Evolutionary conservation across 345 rosid genomes (phyloP), one percentile per base, ranked within the genome.

Genomic region (Durio zibethinus): DNA sequence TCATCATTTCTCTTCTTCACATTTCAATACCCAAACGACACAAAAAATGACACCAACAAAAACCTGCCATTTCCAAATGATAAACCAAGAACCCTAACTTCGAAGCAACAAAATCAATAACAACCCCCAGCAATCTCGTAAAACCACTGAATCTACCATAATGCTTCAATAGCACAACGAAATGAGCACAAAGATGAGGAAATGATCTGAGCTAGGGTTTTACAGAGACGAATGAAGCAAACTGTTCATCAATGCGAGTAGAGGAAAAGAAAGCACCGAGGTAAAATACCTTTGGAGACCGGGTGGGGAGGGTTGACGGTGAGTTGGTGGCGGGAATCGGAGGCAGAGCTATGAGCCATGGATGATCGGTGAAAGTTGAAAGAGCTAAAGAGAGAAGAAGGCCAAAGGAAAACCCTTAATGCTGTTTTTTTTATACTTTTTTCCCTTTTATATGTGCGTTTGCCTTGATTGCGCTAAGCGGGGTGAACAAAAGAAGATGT

Each of bases 221-320:
- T 69, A 2, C 23, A 2, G 7, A 57, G 36, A 59, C 9, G 35
- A 40, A 76, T 80, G 79, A 23, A 3, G 10, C 35, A 52, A 25
- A 11, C 16, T 9, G 60, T 20, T 69, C 76, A 56, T 50, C 35
- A 77, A 10, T 8, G 65, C 25, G 38, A 10, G 10, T 7, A 15
- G 35, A 10, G 10, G 31, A 25, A 25, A 35, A n/a, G 47, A 7
- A 63, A 31, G n/a, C 77, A 29, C 0, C 5, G 10, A 50, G 71
- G 72, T 0, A 47, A 71, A 36, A 57, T 68, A 90, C 97, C 97
- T 89, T 88, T 94, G 88, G 90, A 84, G 94, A 92, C 88, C 90
- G 84, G 88, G 83, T 75, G 89, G n/a, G 88, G 91, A 31, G 98
- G 91, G 73, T 86, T 81, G 81, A 92, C 56, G 75, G 88, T 77